Evolutionary conservation across 768 basidiomycete genomes (phyloP).

Genomic region (Lactarius sp.): DNA sequence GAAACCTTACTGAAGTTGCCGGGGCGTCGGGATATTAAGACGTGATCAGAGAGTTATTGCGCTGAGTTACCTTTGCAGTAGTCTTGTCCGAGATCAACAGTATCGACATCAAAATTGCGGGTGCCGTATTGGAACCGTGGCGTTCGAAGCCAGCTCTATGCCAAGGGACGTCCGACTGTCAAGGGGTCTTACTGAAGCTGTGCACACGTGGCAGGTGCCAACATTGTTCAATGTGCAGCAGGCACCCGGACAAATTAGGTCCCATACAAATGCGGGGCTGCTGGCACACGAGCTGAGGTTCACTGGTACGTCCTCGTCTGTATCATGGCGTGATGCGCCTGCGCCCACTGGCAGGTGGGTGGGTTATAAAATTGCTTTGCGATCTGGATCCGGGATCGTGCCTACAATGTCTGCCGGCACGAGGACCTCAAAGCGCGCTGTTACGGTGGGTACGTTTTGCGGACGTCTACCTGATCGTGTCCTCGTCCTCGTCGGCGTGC

Average conservation of each 20-base stretch:
- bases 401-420: background rate
- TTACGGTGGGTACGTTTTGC: background rate
- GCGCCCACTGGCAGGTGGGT: background rate
- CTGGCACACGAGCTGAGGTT: background rate
- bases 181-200: constrained; percentile 14
- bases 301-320: background rate
- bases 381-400: background rate
- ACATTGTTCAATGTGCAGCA: background rate
- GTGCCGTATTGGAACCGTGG: background rate
- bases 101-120: constrained; percentile 3
- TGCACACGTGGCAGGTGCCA: background rate
- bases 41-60: no score
- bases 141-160: background rate
- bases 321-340: background rate
- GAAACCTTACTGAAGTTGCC: background rate
- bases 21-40: background rate
- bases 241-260: background rate
- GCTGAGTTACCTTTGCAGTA: background rate
- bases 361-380: background rate
- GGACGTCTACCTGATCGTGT: background rate
- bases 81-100: background rate
- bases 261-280: background rate
- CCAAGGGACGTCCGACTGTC: constrained; percentile 15
- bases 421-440: background rate
- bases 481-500: no score